Percentiles rank a stretch among this genome's conserved stretches.
Conservation (phyloP, 805 yeast species). For the Ogataea trehaloabstinens region DNA sequence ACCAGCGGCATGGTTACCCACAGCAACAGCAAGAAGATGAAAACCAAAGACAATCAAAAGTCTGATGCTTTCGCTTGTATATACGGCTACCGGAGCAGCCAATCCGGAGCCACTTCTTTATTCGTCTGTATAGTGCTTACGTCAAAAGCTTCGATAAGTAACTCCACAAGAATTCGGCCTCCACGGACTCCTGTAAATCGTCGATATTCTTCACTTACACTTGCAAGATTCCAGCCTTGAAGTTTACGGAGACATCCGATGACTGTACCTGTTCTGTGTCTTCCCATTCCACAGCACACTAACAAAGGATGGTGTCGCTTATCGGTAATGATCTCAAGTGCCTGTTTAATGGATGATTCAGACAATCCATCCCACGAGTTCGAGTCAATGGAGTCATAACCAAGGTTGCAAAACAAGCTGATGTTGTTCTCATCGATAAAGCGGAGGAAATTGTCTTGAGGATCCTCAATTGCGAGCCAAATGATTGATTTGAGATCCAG, state of each 20-base stretch:
- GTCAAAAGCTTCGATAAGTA: conserved; percentile 76
- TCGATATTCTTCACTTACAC: conserved; percentile 90
- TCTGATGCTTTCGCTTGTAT: not conserved
- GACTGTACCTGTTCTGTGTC: conserved; percentile 96
- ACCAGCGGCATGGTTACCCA: conserved; percentile 32
- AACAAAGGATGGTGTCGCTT: conserved; percentile 77
- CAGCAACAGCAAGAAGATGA: conserved; percentile 32
- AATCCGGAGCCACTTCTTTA: conserved; percentile 43
- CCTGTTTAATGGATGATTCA: conserved; percentile 75
- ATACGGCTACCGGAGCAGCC: conserved; percentile 35
- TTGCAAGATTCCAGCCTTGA: conserved; percentile 97
- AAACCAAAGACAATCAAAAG: too few species aligned
- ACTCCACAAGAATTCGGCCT: conserved; percentile 87
- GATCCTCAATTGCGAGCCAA: conserved; percentile 96
- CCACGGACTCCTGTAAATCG: conserved; percentile 92
- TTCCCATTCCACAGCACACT: conserved; percentile 97
- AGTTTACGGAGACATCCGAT: conserved; percentile 88
- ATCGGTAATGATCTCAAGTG: conserved; percentile 72
- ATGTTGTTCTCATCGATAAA: conserved; percentile 75
- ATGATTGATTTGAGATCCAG: conserved; percentile 75
- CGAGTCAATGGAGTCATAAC: conserved; percentile 44
- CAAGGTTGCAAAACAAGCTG: conserved; percentile 76
- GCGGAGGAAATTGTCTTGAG: conserved; percentile 80
- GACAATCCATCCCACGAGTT: conserved; percentile 97
- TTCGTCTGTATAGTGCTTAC: conserved; percentile 42